These are phyloP conservation scores for Royoungia palumana DNA, from an alignment of 768 basidiomycete genomes.

Conservation along the genomic window DNA sequence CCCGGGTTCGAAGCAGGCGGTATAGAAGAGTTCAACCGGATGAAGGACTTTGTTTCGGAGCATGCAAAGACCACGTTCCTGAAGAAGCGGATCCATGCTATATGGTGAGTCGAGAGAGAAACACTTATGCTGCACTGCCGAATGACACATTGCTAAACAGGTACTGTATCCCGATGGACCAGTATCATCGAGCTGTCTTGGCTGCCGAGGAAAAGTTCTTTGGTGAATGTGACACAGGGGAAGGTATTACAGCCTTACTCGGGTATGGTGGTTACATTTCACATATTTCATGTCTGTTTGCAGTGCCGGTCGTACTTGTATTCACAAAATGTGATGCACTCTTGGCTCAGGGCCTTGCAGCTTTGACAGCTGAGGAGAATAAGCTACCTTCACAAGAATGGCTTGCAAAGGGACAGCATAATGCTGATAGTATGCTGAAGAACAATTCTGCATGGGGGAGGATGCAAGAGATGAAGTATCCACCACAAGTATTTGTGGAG, in stretches of 20 bases:
- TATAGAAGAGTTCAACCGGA: too few relatives aligned
- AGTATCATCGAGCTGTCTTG: neutral
- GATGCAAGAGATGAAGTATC: neutral
- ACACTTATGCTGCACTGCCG: too few relatives aligned
- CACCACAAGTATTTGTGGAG: neutral
- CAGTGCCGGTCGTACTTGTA: neutral
- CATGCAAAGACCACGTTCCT: too few relatives aligned
- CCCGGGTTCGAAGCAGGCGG: too few relatives aligned
- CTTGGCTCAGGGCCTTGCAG: neutral
- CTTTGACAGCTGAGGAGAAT: neutral
- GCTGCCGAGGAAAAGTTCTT: neutral
- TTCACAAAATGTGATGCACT: slow-evolving; percentile 1
- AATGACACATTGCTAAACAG: neutral
- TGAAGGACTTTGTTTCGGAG: too few relatives aligned
- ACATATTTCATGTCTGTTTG: neutral
- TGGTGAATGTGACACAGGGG: neutral
- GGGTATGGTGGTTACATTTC: too few relatives aligned
- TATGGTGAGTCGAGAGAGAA: neutral
- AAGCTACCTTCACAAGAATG: neutral
- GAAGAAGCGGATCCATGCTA: neutral
- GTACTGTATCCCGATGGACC: slow-evolving; percentile 1
- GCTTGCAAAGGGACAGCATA: neutral
- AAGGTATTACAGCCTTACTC: too few relatives aligned
- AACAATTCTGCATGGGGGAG: neutral
- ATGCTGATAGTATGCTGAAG: neutral